Base-by-base conservation (phyloP, 169 alveolate species). In the Plasmodium blacklocki region DNA sequence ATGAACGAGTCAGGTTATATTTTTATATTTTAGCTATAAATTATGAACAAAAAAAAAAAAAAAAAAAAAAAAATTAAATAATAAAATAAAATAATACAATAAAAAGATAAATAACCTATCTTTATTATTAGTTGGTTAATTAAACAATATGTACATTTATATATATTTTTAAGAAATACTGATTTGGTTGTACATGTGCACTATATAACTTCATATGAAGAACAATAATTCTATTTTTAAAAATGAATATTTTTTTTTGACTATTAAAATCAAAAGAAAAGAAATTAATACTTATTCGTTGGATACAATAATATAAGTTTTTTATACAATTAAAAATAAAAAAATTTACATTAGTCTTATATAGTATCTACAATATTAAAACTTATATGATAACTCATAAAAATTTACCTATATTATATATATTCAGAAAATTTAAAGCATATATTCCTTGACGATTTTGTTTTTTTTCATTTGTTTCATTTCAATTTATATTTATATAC, bases 201-300 rank as follows among this genome's bases (percentile, higher is more conserved):
- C 76, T 50, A 68, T 47, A 43, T 73, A 56, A 23, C 68, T 54
- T 39, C 47, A 6, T 32, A 63, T 43, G 66, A 76, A 74, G 66
- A 66, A 64, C 89, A 76, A 76, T 76, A 76, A 64, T 76, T 76
- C 89, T 76, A 76, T 71, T 73, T 23, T 47, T 76, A 49, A 39
- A 39, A 50, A 47, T 74, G 52, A 60, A 60, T 26, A 23, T 39
- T 39, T 39, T 5, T 39, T 39, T 39, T 39, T 39, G 26, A 74
- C 47, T 14, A 12, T 60, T 29, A 74, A 60, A 32, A 73, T 32
- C 47, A 18, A 49, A 56, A 74, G 26, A 32, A 74, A 58, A 60
- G 39, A 74, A 68, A 47, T 18, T 4, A 32, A 32, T 50, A 50
- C 58, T 14, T n/a, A 7, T 12, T 26, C 43, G 15, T 66, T 66